These are phyloP conservation scores for Lithospermum erythrorhizon DNA, from an alignment of 257 asterid genomes.

Conservation along the genomic window DNA sequence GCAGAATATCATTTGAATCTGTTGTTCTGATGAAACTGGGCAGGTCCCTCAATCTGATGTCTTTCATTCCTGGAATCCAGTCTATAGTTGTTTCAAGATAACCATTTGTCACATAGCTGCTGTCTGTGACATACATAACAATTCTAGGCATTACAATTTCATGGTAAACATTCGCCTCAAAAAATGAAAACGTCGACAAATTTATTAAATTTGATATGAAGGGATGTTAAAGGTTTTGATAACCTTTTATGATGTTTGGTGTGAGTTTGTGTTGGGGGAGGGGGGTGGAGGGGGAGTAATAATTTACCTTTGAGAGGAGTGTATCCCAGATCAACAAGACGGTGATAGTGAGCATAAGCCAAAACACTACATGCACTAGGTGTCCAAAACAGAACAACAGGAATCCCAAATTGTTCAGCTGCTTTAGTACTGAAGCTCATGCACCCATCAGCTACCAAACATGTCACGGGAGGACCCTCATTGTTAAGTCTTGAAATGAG, in stretches of 20 bases:
- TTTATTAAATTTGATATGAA: no score
- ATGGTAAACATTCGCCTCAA: no score
- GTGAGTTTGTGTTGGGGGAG: no score
- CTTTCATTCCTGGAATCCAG: conserved; percentile 4
- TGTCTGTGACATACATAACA: neutral
- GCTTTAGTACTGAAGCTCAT: conserved; percentile 25
- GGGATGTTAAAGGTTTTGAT: no score
- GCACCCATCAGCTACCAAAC: conserved; percentile 20
- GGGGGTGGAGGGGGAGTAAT: no score
- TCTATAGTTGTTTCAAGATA: neutral
- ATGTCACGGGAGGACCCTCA: conserved; percentile 22
- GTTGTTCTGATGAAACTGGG: neutral
- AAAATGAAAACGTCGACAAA: no score
- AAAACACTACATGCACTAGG: conserved; percentile 17
- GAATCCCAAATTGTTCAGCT: conserved; percentile 31
- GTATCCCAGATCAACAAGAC: conserved; percentile 20
- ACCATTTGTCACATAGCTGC: neutral
- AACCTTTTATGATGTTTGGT: no score
- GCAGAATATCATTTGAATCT: neutral
- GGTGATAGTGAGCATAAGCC: conserved; percentile 15
- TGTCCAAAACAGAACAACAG: conserved; percentile 22
- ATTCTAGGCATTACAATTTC: no score
- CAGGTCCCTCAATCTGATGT: neutral
- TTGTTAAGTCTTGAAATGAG: conserved; percentile 18
- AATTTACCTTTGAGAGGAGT: conserved; percentile 29